A percentile compares a stretch with the other conserved stretches of the same genome.
phyloP scores from a whole-genome alignment of 176 grass and related monocot genomes.

The Thalia dealbata region DNA sequence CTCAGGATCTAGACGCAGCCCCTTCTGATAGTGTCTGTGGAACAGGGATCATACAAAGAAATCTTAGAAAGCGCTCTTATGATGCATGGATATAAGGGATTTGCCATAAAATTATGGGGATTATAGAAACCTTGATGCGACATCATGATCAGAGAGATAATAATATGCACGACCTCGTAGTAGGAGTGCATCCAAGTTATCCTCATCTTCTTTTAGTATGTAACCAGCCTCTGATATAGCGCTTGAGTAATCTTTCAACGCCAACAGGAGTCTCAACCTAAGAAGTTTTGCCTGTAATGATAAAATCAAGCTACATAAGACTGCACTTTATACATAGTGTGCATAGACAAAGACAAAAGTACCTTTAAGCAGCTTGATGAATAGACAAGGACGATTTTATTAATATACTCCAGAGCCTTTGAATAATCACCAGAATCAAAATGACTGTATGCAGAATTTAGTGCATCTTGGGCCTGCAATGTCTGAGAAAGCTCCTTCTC shows the following conservation, averaged over 20 bases:
- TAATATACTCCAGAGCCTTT: conserved; percentile 82
- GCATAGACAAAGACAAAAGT: conserved; percentile 14
- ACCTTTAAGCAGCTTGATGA: conserved; percentile 88
- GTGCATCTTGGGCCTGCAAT: conserved; percentile 61
- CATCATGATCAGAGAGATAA: conserved; percentile 98
- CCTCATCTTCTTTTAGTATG: conserved; percentile 98
- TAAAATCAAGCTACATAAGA: conserved; percentile 12
- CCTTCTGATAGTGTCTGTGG: conserved; percentile 89
- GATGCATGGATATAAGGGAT: neutral
- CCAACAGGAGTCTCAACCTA: conserved; percentile 65
- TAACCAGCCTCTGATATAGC: conserved; percentile 81
- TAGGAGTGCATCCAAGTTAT: conserved; percentile 77
- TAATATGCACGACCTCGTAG: conserved; percentile 85
- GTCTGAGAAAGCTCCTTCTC: conserved; percentile 87
- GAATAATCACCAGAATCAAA: conserved; percentile 65
- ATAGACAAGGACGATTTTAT: conserved; percentile 88
- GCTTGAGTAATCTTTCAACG: conserved; percentile 73
- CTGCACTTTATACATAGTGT: neutral
- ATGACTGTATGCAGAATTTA: conserved; percentile 57
- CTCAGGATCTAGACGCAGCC: conserved; percentile 83
- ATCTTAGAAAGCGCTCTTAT: no score
- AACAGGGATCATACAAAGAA: conserved; percentile 11
- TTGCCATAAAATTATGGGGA: neutral
- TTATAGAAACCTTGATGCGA: conserved; percentile 55
- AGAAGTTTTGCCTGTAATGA: conserved; percentile 78